phyloP scores from a whole-genome alignment of 2,329 filamentous ascomycete genomes.

The Leptoxyphium fumago region DNA sequence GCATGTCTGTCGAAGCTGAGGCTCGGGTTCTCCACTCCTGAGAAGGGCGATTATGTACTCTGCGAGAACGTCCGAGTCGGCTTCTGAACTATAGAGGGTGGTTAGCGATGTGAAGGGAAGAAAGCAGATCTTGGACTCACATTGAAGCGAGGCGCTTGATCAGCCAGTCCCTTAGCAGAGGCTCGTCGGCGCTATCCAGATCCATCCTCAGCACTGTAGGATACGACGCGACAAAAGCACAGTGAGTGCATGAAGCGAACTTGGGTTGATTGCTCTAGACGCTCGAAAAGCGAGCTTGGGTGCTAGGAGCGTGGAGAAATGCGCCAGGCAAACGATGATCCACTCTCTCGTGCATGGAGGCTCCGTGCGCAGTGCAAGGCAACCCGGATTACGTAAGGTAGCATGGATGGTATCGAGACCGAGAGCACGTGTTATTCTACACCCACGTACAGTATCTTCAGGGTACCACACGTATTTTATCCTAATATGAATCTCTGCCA shows the following conservation, averaged over 20 bases:
- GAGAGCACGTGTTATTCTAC: no score
- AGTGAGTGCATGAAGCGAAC: no score
- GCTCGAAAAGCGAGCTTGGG: no score
- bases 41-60: slow-evolving; percentile 73
- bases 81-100: slow-evolving; percentile 50
- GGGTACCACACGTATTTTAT: slow-evolving; percentile 33
- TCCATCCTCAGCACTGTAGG: not conserved
- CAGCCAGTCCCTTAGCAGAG: not conserved
- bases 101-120: not conserved
- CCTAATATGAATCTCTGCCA: slow-evolving; percentile 68
- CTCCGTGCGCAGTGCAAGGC: no score
- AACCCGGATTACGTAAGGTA: no score
- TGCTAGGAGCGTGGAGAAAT: no score
- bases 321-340: no score
- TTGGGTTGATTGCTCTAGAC: no score
- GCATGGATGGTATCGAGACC: no score
- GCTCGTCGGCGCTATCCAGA: not conserved
- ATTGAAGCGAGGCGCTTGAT: not conserved
- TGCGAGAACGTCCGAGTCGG: slow-evolving; percentile 66
- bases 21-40: slow-evolving; percentile 50
- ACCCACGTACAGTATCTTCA: no score
- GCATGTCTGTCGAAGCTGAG: slow-evolving; percentile 52
- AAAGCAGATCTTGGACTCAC: not conserved
- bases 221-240: no score
- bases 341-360: no score